Conservation (phyloP, 2,329 filamentous ascomycete species). For the Aquanectria penicillioides region DNA sequence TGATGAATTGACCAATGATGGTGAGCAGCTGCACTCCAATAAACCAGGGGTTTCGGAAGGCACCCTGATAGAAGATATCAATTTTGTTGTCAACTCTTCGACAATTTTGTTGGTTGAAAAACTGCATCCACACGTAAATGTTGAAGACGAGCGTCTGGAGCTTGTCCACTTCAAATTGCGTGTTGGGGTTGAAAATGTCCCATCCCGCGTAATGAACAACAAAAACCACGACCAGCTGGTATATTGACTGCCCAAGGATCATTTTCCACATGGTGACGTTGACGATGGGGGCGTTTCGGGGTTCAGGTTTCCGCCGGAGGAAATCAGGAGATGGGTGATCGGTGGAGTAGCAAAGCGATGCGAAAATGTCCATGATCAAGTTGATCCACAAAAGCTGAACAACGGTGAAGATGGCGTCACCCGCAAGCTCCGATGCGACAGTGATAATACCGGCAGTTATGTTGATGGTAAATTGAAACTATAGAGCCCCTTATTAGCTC, state of each 20-base stretch:
- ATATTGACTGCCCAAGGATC: constrained; percentile 70
- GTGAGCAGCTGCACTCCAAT: constrained; percentile 73
- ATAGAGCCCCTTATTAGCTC: constrained; percentile 7
- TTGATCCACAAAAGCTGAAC: constrained; percentile 77
- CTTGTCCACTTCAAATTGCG: constrained; percentile 44
- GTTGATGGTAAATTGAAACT: constrained; percentile 76
- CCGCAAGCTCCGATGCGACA: constrained; percentile 71
- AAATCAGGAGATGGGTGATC: constrained; percentile 68
- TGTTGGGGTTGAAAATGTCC: constrained; percentile 64
- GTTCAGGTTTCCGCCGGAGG: constrained; percentile 62
- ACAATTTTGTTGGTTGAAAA: constrained; percentile 86
- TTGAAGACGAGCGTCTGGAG: constrained; percentile 81
- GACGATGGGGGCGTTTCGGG: constrained; percentile 77
- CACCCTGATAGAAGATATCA: constrained; percentile 81
- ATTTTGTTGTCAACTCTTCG: constrained; percentile 84
- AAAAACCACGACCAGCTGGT: constrained; percentile 68
- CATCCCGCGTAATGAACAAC: constrained; percentile 69
- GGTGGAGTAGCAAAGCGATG: constrained; percentile 71
- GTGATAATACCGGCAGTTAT: constrained; percentile 74
- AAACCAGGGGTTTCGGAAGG: constrained; percentile 81
- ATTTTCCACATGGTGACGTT: constrained; percentile 73
- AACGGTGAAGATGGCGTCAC: constrained; percentile 68
- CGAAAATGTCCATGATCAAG: constrained; percentile 76
- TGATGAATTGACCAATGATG: constrained; percentile 75
- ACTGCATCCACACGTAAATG: constrained; percentile 90